A percentile compares a stretch with the other conserved stretches of the same genome.
These are phyloP conservation scores for Pichia nakasei DNA, from an alignment of 805 yeast genomes.

Conservation along the genomic window DNA sequence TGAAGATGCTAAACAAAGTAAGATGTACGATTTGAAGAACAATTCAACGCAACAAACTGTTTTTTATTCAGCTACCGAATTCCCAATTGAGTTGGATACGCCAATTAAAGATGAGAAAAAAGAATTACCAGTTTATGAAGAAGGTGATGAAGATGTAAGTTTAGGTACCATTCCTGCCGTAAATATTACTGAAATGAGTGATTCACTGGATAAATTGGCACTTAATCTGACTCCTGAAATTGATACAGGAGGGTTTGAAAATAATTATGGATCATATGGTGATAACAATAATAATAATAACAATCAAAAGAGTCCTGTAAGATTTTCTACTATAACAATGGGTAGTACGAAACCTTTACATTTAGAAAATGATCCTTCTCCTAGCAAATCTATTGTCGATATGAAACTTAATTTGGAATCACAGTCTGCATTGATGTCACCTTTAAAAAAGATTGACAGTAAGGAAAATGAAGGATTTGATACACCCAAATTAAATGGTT, in stretches of 20 bases:
- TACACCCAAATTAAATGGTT: background rate
- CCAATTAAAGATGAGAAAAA: background rate
- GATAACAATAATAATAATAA: background rate
- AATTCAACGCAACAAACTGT: slow-evolving; percentile 24
- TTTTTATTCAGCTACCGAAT: slow-evolving; percentile 33
- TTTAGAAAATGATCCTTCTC: background rate
- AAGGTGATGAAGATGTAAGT: background rate
- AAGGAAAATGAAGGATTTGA: background rate
- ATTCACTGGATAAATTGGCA: slow-evolving; percentile 5
- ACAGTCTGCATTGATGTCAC: background rate
- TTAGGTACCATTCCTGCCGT: background rate
- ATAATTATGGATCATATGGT: slow-evolving; percentile 7
- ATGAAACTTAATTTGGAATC: background rate
- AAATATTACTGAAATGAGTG: background rate
- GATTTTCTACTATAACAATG: background rate
- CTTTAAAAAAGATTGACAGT: background rate
- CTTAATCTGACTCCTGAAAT: slow-evolving; percentile 1
- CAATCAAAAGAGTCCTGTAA: background rate
- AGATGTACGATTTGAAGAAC: slow-evolving; percentile 19
- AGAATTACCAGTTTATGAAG: background rate
- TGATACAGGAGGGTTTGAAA: background rate
- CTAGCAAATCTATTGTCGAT: slow-evolving; percentile 1
- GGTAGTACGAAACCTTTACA: background rate
- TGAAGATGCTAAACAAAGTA: slow-evolving; percentile 12
- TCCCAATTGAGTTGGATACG: slow-evolving; percentile 11